Evolutionary conservation across 2,329 filamentous ascomycete species (phyloP).

Genomic region (Neopestalotiopsis sp.): DNA sequence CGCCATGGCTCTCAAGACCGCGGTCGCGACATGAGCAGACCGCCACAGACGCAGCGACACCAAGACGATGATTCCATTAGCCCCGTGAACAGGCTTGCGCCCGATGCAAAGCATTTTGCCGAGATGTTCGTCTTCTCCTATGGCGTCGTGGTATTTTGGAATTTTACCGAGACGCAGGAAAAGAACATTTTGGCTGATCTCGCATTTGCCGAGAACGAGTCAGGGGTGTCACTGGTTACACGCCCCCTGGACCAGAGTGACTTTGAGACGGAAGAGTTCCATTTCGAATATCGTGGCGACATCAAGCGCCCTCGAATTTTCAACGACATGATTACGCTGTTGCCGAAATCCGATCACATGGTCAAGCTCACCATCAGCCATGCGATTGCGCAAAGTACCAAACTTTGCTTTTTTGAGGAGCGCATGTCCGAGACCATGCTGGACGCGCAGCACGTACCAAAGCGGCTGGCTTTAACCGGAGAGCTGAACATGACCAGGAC

Average conservation of each 20-base stretch:
- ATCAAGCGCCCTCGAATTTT: slow-evolving; percentile 90
- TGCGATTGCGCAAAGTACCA: slow-evolving; percentile 96
- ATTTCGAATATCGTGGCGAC: slow-evolving; percentile 92
- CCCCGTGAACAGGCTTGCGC: slow-evolving; percentile 64
- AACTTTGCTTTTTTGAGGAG: slow-evolving; percentile 94
- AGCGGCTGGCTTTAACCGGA: slow-evolving; percentile 85
- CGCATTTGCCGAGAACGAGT: slow-evolving; percentile 79
- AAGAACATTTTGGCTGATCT: slow-evolving; percentile 95
- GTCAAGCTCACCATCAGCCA: slow-evolving; percentile 98
- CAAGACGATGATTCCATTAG: slow-evolving; percentile 46
- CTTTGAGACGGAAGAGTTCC: slow-evolving; percentile 97
- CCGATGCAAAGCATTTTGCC: slow-evolving; percentile 79
- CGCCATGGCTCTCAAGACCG: slow-evolving; percentile 25
- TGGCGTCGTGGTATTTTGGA: slow-evolving; percentile 98
- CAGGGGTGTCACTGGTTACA: slow-evolving; percentile 70
- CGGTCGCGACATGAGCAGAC: slow-evolving; percentile 31
- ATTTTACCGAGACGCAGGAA: slow-evolving; percentile 94
- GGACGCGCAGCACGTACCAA: slow-evolving; percentile 90
- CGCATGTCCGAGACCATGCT: slow-evolving; percentile 94
- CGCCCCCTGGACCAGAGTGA: slow-evolving; percentile 85
- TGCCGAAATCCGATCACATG: slow-evolving; percentile 93
- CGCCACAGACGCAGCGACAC: slow-evolving; percentile 27
- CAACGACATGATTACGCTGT: slow-evolving; percentile 98
- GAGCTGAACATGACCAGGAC: slow-evolving; percentile 88
- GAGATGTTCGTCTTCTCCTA: slow-evolving; percentile 99